Evolutionary conservation across 2,329 filamentous ascomycete genomes (phyloP).

Genomic region (Colletotrichum abscissum): DNA sequence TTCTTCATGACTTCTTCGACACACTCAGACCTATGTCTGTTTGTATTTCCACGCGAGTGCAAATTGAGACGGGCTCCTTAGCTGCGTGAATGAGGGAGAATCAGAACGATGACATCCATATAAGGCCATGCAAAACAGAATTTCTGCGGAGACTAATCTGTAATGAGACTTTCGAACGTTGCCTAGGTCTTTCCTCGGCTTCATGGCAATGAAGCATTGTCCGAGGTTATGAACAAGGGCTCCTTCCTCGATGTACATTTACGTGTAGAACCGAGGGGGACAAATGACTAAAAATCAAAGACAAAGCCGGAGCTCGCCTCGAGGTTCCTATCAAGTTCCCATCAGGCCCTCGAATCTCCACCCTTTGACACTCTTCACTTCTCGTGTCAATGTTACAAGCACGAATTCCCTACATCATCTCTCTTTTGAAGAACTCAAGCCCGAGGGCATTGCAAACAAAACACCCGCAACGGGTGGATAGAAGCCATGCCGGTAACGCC

Average conservation of each 20-base stretch:
- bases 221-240: not conserved
- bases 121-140: not conserved
- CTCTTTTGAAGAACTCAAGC: slow-evolving; percentile 26
- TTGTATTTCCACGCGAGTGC: no score
- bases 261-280: not conserved
- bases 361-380: not conserved
- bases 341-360: not conserved
- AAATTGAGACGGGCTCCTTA: no score
- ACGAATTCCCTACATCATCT: not conserved
- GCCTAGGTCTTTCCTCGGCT: not conserved
- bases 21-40: not conserved
- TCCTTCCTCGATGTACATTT: not conserved
- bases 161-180: not conserved
- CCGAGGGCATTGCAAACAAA: slow-evolving; percentile 14
- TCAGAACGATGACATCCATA: not conserved
- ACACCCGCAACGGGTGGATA: slow-evolving; percentile 4
- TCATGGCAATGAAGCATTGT: not conserved
- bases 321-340: not conserved
- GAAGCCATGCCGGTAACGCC: slow-evolving; percentile 32
- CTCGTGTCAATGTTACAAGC: not conserved
- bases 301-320: not conserved
- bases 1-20: not conserved
- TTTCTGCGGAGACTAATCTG: slow-evolving; percentile 9
- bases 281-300: not conserved
- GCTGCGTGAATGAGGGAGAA: no score